Percentiles rank a stretch among this genome's conserved stretches.
phyloP scores from a whole-genome alignment of 768 basidiomycete species.

The Hypholoma fasciculare region DNA sequence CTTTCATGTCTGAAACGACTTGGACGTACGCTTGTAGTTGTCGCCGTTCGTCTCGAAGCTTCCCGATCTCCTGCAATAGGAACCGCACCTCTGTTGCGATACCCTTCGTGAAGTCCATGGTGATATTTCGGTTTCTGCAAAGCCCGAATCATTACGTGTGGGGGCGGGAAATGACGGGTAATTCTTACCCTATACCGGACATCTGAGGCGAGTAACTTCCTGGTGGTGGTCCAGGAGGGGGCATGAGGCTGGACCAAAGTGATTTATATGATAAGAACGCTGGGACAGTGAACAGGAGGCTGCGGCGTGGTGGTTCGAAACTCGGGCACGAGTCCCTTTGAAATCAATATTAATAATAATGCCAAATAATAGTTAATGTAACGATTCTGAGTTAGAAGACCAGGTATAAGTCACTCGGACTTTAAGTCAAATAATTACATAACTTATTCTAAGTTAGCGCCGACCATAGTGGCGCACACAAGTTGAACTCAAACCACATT shows the following conservation, averaged over 20 bases:
- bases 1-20: neutral
- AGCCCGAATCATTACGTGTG: slow-evolving; percentile 9
- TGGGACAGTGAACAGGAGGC: neutral
- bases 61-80: slow-evolving; percentile 78
- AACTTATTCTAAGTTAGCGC: too few relatives aligned
- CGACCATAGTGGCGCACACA: too few relatives aligned
- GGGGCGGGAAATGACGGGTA: neutral
- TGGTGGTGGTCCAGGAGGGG: slow-evolving; percentile 25
- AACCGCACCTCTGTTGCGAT: slow-evolving; percentile 79
- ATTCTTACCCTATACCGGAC: slow-evolving; percentile 12
- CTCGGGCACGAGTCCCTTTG: neutral
- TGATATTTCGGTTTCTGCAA: slow-evolving; percentile 31
- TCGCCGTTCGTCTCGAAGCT: slow-evolving; percentile 74
- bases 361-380: too few relatives aligned
- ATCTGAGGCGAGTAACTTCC: slow-evolving; percentile 24
- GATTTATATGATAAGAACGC: slow-evolving; percentile 4
- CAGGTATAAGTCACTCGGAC: too few relatives aligned
- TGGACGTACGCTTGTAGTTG: slow-evolving; percentile 73
- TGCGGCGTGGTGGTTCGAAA: slow-evolving; percentile 1
- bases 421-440: too few relatives aligned
- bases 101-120: slow-evolving; percentile 85
- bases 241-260: slow-evolving; percentile 15
- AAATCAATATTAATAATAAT: neutral
- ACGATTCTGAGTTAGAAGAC: too few relatives aligned
- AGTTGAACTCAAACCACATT: too few relatives aligned